Base-by-base conservation (phyloP, 345 rosid genomes). In the Pugionium cornutum region DNA sequence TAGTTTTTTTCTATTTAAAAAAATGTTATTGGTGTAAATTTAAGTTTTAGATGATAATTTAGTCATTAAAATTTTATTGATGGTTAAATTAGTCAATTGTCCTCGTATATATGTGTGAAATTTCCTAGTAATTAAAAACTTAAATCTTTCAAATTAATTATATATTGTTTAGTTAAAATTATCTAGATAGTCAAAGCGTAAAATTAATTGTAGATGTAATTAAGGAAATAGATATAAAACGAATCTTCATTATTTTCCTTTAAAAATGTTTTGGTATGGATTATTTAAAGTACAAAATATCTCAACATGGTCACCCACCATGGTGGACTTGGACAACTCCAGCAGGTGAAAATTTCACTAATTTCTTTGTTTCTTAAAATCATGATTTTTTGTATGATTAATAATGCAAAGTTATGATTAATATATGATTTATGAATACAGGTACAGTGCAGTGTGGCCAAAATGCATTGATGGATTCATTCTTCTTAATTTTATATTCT, bases 261-360 rank as follows among this genome's bases (percentile, higher is more conserved):
- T 18, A 18, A 18, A 43, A 8, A 43, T 26, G 43, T 43, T 2
- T 58, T 58, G 37, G 29, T 6, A 49, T 29, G 4, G 28, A n/a
- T 42, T 7, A 30, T 6, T 29, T 41, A 29, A 28, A 9, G n/a
- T 29, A 58, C 27, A 30, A 41, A 4, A 62, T 27, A 36, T 29
- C 55, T 7, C 36, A 29, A 28, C 47, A 32, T 62, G 67, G 43
- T 62, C 47, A 29, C 47, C 47, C 37, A 37, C 37, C 11, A 49
- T 45, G 18, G 35, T 62, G 11, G 67, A 63, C 67, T 63, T 49
- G 30, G 37, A 49, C 58, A 63, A 63, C 2, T 50, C 37, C 47
- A 61, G n/a, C 36, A 48, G 28, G 8, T 37, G n/a, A 50, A 40
- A 50, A 3, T 31, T 39, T 11, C 18, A 28, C 31, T 48, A 29